Evolutionary conservation across 257 asterid genomes (phyloP).

Genomic region (Cordia subcordata): DNA sequence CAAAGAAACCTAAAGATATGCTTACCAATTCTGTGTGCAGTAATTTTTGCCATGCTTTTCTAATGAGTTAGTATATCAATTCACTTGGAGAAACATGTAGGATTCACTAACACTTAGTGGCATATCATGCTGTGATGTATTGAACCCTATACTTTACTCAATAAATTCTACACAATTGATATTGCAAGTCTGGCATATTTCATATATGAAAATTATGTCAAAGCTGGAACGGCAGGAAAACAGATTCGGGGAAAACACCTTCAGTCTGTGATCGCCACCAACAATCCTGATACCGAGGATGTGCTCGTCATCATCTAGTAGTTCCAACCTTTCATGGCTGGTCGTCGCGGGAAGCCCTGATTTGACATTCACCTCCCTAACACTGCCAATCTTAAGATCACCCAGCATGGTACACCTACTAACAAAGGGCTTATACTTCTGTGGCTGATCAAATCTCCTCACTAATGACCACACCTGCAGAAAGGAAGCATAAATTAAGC

Average conservation of each 20-base stretch:
- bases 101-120: too few relatives aligned
- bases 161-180: too few relatives aligned
- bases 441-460: conserved; percentile 90
- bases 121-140: too few relatives aligned
- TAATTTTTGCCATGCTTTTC: too few relatives aligned
- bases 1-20: too few relatives aligned
- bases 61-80: too few relatives aligned
- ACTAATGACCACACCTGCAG: conserved; percentile 88
- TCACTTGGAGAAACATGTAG: too few relatives aligned
- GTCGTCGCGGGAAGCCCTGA: conserved; percentile 97
- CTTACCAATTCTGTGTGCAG: too few relatives aligned
- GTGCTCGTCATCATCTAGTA: conserved; percentile 78
- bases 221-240: neutral
- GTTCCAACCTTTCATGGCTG: conserved; percentile 83
- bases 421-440: conserved; percentile 88
- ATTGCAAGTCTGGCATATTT: too few relatives aligned
- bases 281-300: conserved; percentile 78
- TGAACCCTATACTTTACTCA: too few relatives aligned
- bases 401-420: conserved; percentile 68
- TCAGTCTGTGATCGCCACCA: conserved; percentile 92
- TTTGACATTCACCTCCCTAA: conserved; percentile 85
- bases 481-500: conserved; percentile 3
- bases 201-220: neutral
- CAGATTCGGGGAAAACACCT: conserved; percentile 30
- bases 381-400: conserved; percentile 72